phyloP scores from a whole-genome alignment of 306 rosid genomes.

The Herpetospermum pedunculosum region DNA sequence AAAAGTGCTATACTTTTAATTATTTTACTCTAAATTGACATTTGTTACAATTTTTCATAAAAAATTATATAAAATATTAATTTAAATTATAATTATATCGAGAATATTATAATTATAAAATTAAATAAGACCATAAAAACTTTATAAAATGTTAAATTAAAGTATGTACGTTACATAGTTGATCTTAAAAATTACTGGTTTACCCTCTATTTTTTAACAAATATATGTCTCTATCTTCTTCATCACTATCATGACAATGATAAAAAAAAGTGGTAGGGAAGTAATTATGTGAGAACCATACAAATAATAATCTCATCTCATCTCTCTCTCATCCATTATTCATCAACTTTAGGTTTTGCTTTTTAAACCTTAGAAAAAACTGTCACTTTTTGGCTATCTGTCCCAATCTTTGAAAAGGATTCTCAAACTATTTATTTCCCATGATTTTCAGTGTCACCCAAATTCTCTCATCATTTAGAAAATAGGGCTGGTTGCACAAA shows the following conservation, averaged over 20 bases:
- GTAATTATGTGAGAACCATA: not conserved
- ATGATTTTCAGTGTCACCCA: not conserved
- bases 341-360: constrained; percentile 18
- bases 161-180: not conserved
- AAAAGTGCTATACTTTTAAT: too few relatives aligned
- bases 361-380: constrained; percentile 7
- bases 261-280: not conserved
- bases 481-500: too few relatives aligned
- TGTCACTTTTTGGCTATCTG: not conserved
- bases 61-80: too few relatives aligned
- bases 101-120: too few relatives aligned
- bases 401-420: not conserved
- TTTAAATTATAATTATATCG: too few relatives aligned
- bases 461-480: not conserved
- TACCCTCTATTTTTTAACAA: too few relatives aligned
- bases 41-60: too few relatives aligned
- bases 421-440: not conserved
- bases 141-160: not conserved
- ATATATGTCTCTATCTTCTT: too few relatives aligned
- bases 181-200: not conserved
- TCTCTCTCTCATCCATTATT: constrained; percentile 27
- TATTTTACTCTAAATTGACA: too few relatives aligned
- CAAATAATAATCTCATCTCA: not conserved
- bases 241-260: not conserved
- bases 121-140: too few relatives aligned